phyloP scores from a whole-genome alignment of 2,329 filamentous ascomycete species.

The Dactylella cylindrospora region DNA sequence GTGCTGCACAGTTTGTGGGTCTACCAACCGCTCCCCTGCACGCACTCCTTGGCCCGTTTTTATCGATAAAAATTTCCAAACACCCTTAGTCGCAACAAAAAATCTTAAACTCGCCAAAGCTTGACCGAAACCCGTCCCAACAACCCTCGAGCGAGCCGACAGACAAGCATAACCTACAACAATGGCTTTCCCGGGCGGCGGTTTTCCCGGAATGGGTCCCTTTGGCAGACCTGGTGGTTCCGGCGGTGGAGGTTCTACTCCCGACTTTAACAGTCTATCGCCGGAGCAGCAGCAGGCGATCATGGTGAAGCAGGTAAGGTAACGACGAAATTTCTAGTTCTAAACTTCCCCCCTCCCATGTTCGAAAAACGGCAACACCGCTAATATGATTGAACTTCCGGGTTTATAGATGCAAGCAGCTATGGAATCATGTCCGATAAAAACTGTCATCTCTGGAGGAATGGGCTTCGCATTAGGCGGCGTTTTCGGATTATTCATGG shows the following conservation, averaged over 20 bases:
- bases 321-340: conserved; percentile 47
- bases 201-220: conserved; percentile 27
- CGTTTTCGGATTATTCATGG: conserved; percentile 96
- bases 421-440: conserved; percentile 91
- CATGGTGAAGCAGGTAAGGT: conserved; percentile 47
- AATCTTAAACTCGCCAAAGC: not conserved
- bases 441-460: conserved; percentile 83
- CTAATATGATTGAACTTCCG: not conserved
- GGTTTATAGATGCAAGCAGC: conserved; percentile 70
- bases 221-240: conserved; percentile 12
- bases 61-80: no score
- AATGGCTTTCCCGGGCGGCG: conserved; percentile 40
- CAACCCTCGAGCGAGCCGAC: not conserved
- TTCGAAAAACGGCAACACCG: conserved; percentile 30
- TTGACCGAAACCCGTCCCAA: not conserved
- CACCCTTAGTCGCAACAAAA: no score
- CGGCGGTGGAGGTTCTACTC: conserved; percentile 5
- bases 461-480: conserved; percentile 95
- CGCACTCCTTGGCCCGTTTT: no score
- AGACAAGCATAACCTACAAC: not conserved
- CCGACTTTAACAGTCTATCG: conserved; percentile 47
- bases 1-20: no score
- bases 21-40: no score
- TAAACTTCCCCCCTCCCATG: conserved; percentile 45
- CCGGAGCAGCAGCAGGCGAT: conserved; percentile 50